These are phyloP conservation scores for Raffaelea ambrosiae DNA, from an alignment of 2,329 filamentous ascomycete genomes.

Conservation along the genomic window DNA sequence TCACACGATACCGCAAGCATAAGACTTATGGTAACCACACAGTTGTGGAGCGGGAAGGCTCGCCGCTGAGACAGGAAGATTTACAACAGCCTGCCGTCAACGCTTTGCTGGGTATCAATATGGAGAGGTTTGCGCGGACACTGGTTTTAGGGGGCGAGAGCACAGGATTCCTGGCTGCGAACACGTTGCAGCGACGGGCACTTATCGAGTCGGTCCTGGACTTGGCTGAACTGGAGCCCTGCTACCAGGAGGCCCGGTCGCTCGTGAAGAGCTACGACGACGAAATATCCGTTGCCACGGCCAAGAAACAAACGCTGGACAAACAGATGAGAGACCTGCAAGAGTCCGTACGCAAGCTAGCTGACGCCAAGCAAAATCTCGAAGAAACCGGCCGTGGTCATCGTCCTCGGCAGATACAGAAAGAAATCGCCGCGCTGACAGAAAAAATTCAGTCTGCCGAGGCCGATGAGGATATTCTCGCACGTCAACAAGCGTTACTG, in stretches of 20 bases:
- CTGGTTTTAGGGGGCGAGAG: constrained; percentile 22
- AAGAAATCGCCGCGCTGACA: no score
- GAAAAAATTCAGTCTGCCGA: no score
- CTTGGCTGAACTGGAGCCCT: constrained; percentile 17
- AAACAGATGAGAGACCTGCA: background rate
- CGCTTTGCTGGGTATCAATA: constrained; percentile 21
- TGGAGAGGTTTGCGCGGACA: constrained; percentile 21
- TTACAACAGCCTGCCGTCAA: constrained; percentile 22
- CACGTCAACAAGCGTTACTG: no score
- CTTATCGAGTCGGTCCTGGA: constrained; percentile 21
- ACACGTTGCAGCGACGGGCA: constrained; percentile 17
- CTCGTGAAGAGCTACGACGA: background rate
- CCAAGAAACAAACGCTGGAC: background rate
- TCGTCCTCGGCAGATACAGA: no score
- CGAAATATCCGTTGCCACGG: no score
- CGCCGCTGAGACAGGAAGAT: constrained; percentile 15
- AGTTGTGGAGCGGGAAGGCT: constrained; percentile 18
- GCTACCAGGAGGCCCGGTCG: constrained; percentile 1
- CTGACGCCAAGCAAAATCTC: no score
- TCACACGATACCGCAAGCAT: constrained; percentile 21
- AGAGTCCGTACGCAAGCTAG: no score
- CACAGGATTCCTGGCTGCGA: constrained; percentile 21
- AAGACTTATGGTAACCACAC: constrained; percentile 16
- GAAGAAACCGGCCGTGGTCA: no score
- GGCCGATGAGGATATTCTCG: no score